Evolutionary conservation across 2,329 filamentous ascomycete genomes (phyloP).

Genomic region (Talaromyces sp.): DNA sequence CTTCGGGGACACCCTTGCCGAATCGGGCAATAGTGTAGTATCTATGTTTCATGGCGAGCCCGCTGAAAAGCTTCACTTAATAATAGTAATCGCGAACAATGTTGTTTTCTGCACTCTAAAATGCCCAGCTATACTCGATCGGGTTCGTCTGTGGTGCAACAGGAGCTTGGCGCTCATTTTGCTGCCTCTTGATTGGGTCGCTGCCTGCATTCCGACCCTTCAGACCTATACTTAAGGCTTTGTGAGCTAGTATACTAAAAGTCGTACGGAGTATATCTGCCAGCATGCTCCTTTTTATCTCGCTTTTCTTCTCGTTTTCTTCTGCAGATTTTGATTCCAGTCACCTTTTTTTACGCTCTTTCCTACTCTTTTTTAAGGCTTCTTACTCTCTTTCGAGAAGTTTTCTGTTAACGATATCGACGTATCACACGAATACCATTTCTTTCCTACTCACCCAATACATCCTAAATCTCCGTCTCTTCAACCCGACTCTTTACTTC

Average conservation of each 20-base stretch:
- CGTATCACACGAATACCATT: neutral
- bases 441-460: neutral
- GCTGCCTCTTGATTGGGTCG: neutral
- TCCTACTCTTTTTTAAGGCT: neutral
- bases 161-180: neutral
- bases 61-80: neutral
- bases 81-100: too few species aligned
- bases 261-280: neutral
- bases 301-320: neutral
- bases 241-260: neutral
- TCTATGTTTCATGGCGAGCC: neutral
- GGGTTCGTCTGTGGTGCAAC: neutral
- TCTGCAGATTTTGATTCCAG: neutral
- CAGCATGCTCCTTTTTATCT: neutral
- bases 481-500: neutral
- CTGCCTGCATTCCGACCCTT: neutral
- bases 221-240: neutral
- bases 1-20: neutral
- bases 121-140: neutral
- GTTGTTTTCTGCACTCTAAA: neutral
- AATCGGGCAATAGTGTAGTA: neutral
- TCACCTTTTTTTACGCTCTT: neutral
- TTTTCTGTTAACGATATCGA: neutral
- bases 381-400: neutral
- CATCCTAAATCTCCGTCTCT: neutral